These are phyloP conservation scores for Exutisphaerella laricina DNA, from an alignment of 2,329 filamentous ascomycete species.

Conservation along the genomic window DNA sequence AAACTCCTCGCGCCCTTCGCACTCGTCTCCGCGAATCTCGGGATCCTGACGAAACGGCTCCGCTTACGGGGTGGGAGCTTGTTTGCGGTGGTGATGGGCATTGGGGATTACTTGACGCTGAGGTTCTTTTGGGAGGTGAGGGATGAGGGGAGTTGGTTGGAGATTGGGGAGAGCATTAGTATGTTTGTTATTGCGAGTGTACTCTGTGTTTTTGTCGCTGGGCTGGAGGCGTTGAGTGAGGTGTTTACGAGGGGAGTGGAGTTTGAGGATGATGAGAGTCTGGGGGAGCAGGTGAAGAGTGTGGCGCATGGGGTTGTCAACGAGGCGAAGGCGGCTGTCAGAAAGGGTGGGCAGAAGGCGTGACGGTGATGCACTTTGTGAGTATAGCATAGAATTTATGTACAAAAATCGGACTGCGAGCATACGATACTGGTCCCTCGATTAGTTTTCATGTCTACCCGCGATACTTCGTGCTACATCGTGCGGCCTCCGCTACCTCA, in stretches of 20 bases:
- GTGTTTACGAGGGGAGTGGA: conserved; percentile 76
- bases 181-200: conserved; percentile 91
- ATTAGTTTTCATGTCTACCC: too few relatives aligned
- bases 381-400: too few relatives aligned
- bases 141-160: conserved; percentile 94
- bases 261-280: conserved; percentile 42
- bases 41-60: conserved; percentile 78
- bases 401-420: too few relatives aligned
- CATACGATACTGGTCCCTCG: too few relatives aligned
- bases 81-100: conserved; percentile 90
- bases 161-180: conserved; percentile 94
- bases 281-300: neutral
- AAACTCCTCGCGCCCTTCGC: conserved; percentile 94
- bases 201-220: conserved; percentile 84
- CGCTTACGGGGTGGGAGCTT: conserved; percentile 81
- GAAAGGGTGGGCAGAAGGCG: too few relatives aligned
- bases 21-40: conserved; percentile 87
- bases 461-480: too few relatives aligned
- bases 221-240: conserved; percentile 78
- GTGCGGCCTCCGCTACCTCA: too few relatives aligned
- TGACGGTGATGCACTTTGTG: too few relatives aligned
- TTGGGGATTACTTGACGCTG: conserved; percentile 85
- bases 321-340: neutral
- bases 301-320: neutral
- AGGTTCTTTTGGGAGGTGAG: conserved; percentile 98